Conservation (phyloP, 768 basidiomycete species). For the Kwoniella sp. region DNA sequence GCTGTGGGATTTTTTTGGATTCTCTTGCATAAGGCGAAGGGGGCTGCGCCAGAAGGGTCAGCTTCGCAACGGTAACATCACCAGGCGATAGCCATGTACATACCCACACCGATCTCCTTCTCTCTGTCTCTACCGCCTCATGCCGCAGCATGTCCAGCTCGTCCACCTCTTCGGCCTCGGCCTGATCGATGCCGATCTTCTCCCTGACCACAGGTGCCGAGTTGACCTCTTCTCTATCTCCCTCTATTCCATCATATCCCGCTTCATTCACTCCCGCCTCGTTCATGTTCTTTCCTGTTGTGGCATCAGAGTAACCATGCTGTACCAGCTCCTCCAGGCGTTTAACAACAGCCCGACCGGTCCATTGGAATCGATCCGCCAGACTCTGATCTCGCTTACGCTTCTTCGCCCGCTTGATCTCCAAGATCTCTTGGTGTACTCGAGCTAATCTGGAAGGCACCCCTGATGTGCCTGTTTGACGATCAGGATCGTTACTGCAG, state of each 20-base stretch:
- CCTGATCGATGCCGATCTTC: background rate
- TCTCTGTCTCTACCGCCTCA: background rate
- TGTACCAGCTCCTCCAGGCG: too few species aligned
- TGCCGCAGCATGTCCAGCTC: constrained; percentile 1
- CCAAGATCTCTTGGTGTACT: background rate
- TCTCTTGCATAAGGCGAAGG: background rate
- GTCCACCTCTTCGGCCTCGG: background rate
- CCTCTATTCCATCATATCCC: too few species aligned
- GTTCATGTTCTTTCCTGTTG: background rate
- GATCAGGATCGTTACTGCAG: too few species aligned
- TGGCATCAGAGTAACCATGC: too few species aligned
- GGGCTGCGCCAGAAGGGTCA: background rate
- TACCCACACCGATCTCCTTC: background rate
- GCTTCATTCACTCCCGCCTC: too few species aligned
- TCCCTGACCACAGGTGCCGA: too few species aligned
- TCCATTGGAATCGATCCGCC: too few species aligned
- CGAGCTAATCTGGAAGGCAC: background rate
- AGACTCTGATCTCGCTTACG: too few species aligned
- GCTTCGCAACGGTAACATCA: too few species aligned
- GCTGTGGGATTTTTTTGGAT: background rate
- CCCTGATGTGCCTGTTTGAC: too few species aligned
- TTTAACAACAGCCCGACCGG: too few species aligned
- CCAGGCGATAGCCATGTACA: background rate
- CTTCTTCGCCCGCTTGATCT: background rate
- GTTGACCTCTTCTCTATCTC: background rate